Base-by-base conservation (phyloP, 2,329 filamentous ascomycete species). In the Pestalotiopsis fici region DNA sequence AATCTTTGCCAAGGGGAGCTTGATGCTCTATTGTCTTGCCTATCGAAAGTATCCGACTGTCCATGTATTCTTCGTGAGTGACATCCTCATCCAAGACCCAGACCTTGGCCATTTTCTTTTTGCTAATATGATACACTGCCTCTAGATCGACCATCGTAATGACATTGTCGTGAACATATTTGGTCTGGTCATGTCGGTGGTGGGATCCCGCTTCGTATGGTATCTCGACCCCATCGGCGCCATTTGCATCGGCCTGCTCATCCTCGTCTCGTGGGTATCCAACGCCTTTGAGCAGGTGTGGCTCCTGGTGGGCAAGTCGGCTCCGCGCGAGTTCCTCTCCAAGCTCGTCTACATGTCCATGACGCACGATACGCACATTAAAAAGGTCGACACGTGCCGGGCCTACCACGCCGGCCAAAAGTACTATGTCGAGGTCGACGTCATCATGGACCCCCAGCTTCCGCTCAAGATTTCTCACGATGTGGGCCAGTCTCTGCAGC, bases 251-350 rank as follows among this genome's bases (percentile, higher is more conserved):
- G 88, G 86, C 5, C 76, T 89, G 37, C 81, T 90, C 70, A 89
- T 90, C 71, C 83, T 90, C 68, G 85, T 86, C 73, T 90, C 88
- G 23, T 90, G 88, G 88, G 82, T 85, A 12, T 77, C 84, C 64
- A 90, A 89, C 60, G 87, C 87, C 3, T 87, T 86, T 66, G 88
- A 90, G 70, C 87, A 90, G 69, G 86, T 90, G 15, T 87, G 86
- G 81, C 81, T 89, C 27, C 81, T 90, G 4, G 88, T 89, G 1
- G 88, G 88, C 65, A 89, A 88, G 70, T 83, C 86, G 2, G 88
- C 88, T n/a, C 86, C 87, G 2, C 82, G 82, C 23, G 85, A 86
- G 65, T 87, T 86, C 71, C 80, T 87, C 69, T 83, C 84, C 66
- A 87, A 87, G 78, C 78, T 87, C 70, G 85, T 87, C 66, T 88